Conservation (phyloP, 768 basidiomycete genomes). For the Tubosaeta sp. region DNA sequence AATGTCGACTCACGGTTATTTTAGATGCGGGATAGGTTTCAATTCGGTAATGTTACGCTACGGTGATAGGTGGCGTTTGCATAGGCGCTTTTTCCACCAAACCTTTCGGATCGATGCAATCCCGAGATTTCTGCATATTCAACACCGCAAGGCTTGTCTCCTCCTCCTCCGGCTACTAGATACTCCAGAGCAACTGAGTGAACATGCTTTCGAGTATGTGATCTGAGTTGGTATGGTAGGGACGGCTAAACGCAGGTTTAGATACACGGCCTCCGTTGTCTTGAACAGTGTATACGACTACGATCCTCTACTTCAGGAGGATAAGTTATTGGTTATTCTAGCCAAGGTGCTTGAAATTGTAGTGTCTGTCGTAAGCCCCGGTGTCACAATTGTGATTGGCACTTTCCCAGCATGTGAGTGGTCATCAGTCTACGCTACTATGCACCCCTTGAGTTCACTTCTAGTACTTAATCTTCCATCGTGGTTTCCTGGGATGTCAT, state of each 20-base stretch:
- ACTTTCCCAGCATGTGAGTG: conserved; percentile 9
- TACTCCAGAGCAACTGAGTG: conserved; percentile 28
- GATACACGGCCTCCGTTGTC: conserved; percentile 13
- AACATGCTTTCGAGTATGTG: conserved; percentile 32
- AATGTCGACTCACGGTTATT: neutral
- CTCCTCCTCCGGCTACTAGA: conserved; percentile 32
- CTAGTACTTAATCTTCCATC: conserved; percentile 5
- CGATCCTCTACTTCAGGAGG: conserved; percentile 8
- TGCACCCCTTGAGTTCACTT: neutral
- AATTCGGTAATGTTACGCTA: conserved; percentile 16
- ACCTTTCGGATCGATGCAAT: conserved; percentile 9
- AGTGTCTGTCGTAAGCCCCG: neutral
- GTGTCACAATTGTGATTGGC: neutral
- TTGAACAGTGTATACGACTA: conserved; percentile 17
- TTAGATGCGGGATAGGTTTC: conserved; percentile 14
- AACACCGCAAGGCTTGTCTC: conserved; percentile 25
- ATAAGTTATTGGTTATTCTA: neutral
- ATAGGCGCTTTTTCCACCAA: conserved; percentile 20
- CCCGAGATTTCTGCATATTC: conserved; percentile 23
- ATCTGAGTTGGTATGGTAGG: neutral
- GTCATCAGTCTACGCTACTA: neutral
- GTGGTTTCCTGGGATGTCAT: conserved; percentile 16
- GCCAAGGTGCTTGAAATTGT: neutral
- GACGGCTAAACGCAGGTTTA: neutral
- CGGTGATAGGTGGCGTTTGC: conserved; percentile 22